Evolutionary conservation across 768 basidiomycete species (phyloP).

Genomic region (Terana coerulea): DNA sequence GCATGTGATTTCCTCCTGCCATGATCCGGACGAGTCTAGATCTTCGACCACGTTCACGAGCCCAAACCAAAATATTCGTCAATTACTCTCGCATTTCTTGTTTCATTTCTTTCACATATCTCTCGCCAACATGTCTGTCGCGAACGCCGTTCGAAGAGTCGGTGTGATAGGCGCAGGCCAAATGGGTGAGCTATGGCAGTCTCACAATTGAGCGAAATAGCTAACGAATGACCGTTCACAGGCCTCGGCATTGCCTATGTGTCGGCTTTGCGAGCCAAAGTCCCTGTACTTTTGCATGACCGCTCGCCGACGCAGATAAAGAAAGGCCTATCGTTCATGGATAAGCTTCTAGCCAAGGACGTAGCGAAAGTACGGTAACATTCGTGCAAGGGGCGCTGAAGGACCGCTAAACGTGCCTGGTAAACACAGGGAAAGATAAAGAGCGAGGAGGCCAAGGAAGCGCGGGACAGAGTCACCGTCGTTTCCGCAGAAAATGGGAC

Average conservation of each 20-base stretch:
- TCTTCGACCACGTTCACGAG: too few relatives aligned
- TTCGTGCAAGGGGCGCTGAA: neutral
- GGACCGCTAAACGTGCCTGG: neutral
- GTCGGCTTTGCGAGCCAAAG: constrained; percentile 77
- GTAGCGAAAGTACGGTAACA: constrained; percentile 50
- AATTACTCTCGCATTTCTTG: neutral
- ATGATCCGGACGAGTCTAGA: too few relatives aligned
- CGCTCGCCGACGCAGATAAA: constrained; percentile 67
- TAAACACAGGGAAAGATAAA: constrained; percentile 53
- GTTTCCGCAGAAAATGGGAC: constrained; percentile 45
- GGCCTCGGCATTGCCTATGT: constrained; percentile 92
- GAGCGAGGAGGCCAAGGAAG: constrained; percentile 67
- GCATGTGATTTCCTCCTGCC: constrained; percentile 5
- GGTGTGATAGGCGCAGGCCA: constrained; percentile 84
- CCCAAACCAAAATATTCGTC: too few relatives aligned
- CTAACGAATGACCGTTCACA: constrained; percentile 4
- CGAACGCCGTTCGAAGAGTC: constrained; percentile 70
- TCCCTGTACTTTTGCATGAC: constrained; percentile 86
- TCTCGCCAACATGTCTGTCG: constrained; percentile 13
- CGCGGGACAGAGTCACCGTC: constrained; percentile 58
- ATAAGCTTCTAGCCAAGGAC: constrained; percentile 86
- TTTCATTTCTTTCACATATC: neutral
- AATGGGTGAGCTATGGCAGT: constrained; percentile 43
- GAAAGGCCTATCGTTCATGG: constrained; percentile 69
- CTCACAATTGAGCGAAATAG: neutral